These are phyloP conservation scores for Trichoderma asperellum DNA, from an alignment of 2,329 filamentous ascomycete species.

Conservation along the genomic window DNA sequence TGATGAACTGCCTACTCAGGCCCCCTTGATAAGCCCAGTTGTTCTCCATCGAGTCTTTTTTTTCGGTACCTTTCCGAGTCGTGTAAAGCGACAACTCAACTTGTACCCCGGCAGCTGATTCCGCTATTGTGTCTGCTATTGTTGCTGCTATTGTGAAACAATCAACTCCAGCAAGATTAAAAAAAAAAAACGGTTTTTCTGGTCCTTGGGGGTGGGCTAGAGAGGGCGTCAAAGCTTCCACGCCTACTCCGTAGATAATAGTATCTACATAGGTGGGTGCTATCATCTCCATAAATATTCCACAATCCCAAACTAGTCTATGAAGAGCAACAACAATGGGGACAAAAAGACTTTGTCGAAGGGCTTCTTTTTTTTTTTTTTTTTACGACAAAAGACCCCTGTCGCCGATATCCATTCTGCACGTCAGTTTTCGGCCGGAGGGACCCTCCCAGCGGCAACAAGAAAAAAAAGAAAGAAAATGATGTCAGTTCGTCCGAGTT, in stretches of 20 bases:
- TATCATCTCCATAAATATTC: not conserved
- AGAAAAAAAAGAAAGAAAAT: not conserved
- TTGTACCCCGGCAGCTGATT: not conserved
- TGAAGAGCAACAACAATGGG: not conserved
- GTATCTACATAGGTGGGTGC: too few species aligned
- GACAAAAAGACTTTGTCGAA: not conserved
- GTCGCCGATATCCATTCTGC: not conserved
- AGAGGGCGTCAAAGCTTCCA: not conserved
- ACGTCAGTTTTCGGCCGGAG: not conserved
- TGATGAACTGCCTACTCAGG: not conserved
- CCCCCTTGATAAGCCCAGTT: not conserved
- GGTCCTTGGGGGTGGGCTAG: not conserved
- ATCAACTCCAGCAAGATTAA: not conserved
- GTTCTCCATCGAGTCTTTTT: not conserved
- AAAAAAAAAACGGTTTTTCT: not conserved
- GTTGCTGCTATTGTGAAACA: not conserved
- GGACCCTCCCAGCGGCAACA: not conserved
- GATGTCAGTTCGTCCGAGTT: not conserved
- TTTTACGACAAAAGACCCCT: not conserved
- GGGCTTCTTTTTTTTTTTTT: not conserved
- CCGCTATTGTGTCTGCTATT: not conserved
- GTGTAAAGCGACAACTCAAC: not conserved
- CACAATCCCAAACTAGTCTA: not conserved
- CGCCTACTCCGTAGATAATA: too few species aligned
- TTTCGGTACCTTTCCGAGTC: not conserved